Conservation (phyloP, 2,329 filamentous ascomycete genomes). For the Aspergillus fumigatus region DNA sequence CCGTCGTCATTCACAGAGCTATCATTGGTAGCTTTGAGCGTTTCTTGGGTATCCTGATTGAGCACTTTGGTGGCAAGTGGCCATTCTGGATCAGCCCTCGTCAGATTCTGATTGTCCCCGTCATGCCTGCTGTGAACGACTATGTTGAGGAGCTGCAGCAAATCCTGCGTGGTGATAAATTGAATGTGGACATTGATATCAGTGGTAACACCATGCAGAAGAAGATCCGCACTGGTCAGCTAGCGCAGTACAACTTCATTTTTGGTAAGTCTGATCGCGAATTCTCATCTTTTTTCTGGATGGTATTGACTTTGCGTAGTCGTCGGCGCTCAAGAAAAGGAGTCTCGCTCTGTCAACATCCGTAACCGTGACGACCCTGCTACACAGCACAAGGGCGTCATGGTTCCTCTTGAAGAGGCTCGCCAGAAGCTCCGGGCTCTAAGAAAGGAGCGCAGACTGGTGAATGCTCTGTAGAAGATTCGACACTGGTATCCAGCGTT, state of each 20-base stretch:
- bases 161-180: slow-evolving; percentile 41
- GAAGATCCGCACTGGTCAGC: slow-evolving; percentile 48
- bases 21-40: slow-evolving; percentile 50
- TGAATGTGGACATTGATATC: slow-evolving; percentile 47
- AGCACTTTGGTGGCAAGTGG: slow-evolving; percentile 51
- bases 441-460: slow-evolving; percentile 43
- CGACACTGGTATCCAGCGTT: not conserved
- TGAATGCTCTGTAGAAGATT: slow-evolving; percentile 33
- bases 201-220: slow-evolving; percentile 49
- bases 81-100: slow-evolving; percentile 51
- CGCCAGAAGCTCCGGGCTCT: slow-evolving; percentile 49
- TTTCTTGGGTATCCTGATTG: slow-evolving; percentile 48
- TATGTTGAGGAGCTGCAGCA: slow-evolving; percentile 46
- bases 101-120: slow-evolving; percentile 47
- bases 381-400: slow-evolving; percentile 58
- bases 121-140: slow-evolving; percentile 47
- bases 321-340: slow-evolving; percentile 59
- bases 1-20: slow-evolving; percentile 49
- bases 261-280: slow-evolving; percentile 36
- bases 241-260: slow-evolving; percentile 50
- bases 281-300: not conserved
- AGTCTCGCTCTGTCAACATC: slow-evolving; percentile 57
- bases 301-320: slow-evolving; percentile 38
- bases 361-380: slow-evolving; percentile 60
- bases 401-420: slow-evolving; percentile 57